Conservation (phyloP, 2,329 filamentous ascomycete genomes). For the Stachybotrys chartarum region DNA sequence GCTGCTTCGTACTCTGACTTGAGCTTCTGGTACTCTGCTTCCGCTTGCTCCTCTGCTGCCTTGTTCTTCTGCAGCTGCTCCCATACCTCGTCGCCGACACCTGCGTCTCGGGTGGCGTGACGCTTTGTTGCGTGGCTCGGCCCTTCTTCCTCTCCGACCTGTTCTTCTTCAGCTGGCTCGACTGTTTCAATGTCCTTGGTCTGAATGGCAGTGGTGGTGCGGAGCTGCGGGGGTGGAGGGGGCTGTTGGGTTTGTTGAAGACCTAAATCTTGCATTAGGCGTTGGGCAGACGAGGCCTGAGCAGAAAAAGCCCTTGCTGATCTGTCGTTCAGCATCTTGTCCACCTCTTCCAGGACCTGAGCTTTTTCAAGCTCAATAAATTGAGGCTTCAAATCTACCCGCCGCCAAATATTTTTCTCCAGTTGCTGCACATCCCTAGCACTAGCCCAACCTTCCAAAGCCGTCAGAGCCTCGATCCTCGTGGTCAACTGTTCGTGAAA, state of each 20-base stretch:
- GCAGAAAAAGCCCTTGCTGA: background rate
- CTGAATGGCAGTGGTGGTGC: background rate
- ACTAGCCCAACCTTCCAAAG: slow-evolving; percentile 51
- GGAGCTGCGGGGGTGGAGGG: background rate
- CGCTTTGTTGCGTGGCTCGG: background rate
- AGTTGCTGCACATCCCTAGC: slow-evolving; percentile 54
- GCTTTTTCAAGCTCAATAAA: slow-evolving; percentile 11
- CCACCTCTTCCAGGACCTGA: slow-evolving; percentile 8
- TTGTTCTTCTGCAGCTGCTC: slow-evolving; percentile 48
- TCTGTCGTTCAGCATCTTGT: slow-evolving; percentile 13
- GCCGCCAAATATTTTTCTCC: slow-evolving; percentile 40
- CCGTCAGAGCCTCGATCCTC: slow-evolving; percentile 31
- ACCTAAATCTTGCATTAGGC: background rate
- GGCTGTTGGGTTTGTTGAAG: background rate
- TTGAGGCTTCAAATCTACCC: slow-evolving; percentile 8
- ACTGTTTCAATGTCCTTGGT: background rate
- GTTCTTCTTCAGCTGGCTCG: background rate
- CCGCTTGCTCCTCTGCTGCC: slow-evolving; percentile 25
- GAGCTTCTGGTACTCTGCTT: slow-evolving; percentile 28
- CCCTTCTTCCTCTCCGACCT: slow-evolving; percentile 5
- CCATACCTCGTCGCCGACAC: slow-evolving; percentile 56
- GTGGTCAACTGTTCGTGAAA: slow-evolving; percentile 9
- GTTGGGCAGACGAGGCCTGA: background rate
- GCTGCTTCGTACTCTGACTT: slow-evolving; percentile 18
- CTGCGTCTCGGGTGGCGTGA: slow-evolving; percentile 38